Evolutionary conservation across 2,329 filamentous ascomycete genomes (phyloP), one percentile per base, ranked within the genome.

Genomic region (Fusarium proliferatum): DNA sequence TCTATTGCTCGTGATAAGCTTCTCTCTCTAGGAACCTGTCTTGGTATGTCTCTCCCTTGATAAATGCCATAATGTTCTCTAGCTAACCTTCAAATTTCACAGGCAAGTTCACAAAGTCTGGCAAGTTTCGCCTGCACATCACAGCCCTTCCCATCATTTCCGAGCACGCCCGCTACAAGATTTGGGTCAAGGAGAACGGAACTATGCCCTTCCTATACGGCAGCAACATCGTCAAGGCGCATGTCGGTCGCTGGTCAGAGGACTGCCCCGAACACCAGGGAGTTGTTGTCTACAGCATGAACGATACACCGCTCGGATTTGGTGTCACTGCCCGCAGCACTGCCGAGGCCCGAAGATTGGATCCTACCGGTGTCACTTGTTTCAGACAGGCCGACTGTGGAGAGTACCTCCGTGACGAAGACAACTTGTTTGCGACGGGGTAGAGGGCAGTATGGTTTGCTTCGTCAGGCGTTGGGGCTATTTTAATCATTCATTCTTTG

Each of bases 121-220:
- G 95, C 72, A 98, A 98, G 83, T 98, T 99, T 86, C 88, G 96
- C 60, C 87, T 99, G 62, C 95, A 98, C 85, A 94, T 98, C 80
- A 98, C 96, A 3, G 93, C 88, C 23, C 87, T 99, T 66, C 93
- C 95, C 72, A 90, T 98, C 72, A 92, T 99, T 75, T 93, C 95
- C 64, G 92, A 94, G 74, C 94, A 98, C 82, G 96, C 96, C 49
- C 88, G 96, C 67, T 97, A 97, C 85, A 98, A 98, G 90, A 91
- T 98, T 77, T 98, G 95, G 95, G 92, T 99, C 76, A 97, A 97
- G 84, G 89, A 92, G 67, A 98, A 98, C 84, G 96, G 96, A 76
- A 95, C 97, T 80, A 97, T 98, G 95, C 96, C 96, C 2, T 98
- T 97, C 82, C 85, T 99, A 52, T 99, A 98, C 84, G 96, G 96